Evolutionary conservation across 148 eudicot species (phyloP).

Genomic region (Silene conica): DNA sequence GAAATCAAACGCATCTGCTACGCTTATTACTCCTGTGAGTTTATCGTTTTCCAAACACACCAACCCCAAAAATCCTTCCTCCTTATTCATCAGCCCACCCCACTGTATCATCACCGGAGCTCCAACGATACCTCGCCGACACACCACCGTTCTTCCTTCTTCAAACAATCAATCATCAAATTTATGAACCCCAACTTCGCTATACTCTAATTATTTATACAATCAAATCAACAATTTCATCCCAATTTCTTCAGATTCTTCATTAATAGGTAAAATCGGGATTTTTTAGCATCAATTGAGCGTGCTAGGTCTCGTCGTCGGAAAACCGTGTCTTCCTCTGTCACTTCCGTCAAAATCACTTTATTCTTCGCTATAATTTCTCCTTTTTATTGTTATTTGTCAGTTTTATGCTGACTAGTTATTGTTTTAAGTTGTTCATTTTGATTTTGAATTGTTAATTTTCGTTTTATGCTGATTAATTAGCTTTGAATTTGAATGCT

Average conservation of each 20-base stretch:
- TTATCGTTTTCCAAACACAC: no score
- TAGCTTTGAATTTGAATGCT: no score
- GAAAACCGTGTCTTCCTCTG: slow-evolving; percentile 61
- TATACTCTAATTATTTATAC: slow-evolving; percentile 44
- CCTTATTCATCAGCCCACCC: no score
- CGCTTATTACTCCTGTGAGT: no score
- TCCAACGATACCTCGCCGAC: no score
- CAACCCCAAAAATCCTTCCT: no score
- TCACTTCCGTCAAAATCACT: slow-evolving; percentile 59
- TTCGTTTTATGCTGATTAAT: no score
- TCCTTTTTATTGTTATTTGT: not conserved
- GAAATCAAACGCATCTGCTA: no score
- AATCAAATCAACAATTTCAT: slow-evolving; percentile 31
- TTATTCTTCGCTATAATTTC: slow-evolving; percentile 46
- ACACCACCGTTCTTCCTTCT: no score
- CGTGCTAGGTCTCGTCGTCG: slow-evolving; percentile 50
- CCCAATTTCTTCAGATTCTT: slow-evolving; percentile 18
- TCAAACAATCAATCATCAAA: slow-evolving; percentile 21
- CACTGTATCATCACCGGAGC: no score
- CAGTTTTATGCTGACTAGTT: not conserved
- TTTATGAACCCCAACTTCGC: slow-evolving; percentile 30
- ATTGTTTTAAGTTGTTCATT: not conserved
- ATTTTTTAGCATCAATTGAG: slow-evolving; percentile 34
- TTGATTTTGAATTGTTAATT: no score
- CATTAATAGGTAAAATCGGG: slow-evolving; percentile 40